Evolutionary conservation across 148 eudicot species (phyloP), one percentile per base, ranked within the genome.

Genomic region (Cornus controversa): DNA sequence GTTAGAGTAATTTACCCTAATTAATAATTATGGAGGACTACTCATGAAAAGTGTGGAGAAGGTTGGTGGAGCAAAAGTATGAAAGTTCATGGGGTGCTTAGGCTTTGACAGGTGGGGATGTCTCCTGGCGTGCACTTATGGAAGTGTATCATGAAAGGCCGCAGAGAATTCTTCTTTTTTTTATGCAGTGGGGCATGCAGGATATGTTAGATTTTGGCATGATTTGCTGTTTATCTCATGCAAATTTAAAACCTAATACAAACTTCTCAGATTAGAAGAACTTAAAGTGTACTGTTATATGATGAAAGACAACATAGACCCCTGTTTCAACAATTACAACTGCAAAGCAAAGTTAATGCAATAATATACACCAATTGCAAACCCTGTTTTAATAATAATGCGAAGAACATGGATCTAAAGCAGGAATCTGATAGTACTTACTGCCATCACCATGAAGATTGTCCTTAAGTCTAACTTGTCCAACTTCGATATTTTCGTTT

Each of bases 401-500:
- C 18, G 13, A 22, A 69, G 14, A 8, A 28, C 16, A 34, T 63
- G 69, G 8, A 14, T 74, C 31, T 36, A 24, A 24, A 25, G 16
- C 29, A 27, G 47, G 14, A 27, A 47, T 40, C 26, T 4, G 23
- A 60, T n/a, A 8, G 10, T 75, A 70, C 79, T 80, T 70, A 82
- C 78, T 65, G 73, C 70, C 68, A 78, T 87, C 84, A 79, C 82
- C 81, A 28, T 36, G 78, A 67, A 78, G 68, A 67, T 72, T 82
- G 40, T 80, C 84, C 71, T 67, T 82, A 67, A 70, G 73, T 78
- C 62, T 73, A 57, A 47, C 69, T 72, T 79, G 86, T 82, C 85
- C 88, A 81, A 66, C 70, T 71, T 75, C 86, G 72, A 28, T 66
- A 76, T 76, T 82, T 84, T 85, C 91, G 79, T 84, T 86, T 66